These are phyloP conservation scores for Tympanopsis confertula DNA, from an alignment of 2,329 filamentous ascomycete species.

Conservation along the genomic window DNA sequence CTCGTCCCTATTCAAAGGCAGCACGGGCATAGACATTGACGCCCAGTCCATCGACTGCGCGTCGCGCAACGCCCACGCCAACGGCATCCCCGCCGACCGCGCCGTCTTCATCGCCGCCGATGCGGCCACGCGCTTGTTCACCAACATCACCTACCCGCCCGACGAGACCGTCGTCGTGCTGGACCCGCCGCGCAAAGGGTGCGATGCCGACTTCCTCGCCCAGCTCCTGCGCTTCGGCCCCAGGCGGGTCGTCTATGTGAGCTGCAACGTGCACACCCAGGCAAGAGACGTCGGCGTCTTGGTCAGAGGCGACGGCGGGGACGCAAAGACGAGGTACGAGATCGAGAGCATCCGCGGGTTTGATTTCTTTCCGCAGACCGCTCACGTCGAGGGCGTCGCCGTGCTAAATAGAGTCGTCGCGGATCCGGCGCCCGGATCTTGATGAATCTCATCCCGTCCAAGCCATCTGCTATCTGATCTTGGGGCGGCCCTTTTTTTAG, in stretches of 20 bases:
- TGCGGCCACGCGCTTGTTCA: constrained; percentile 70
- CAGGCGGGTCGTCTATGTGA: constrained; percentile 78
- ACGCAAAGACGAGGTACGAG: constrained; percentile 48
- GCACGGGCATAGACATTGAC: constrained; percentile 84
- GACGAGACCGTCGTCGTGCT: constrained; percentile 87
- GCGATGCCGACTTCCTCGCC: constrained; percentile 69
- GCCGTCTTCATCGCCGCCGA: constrained; percentile 84
- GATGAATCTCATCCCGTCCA: not conserved
- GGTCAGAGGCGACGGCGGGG: constrained; percentile 52
- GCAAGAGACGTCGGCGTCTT: constrained; percentile 83
- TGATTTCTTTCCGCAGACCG: constrained; percentile 90
- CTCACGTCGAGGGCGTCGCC: constrained; percentile 58
- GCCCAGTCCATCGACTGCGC: constrained; percentile 68
- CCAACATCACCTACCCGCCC: constrained; percentile 54
- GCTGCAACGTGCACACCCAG: constrained; percentile 96
- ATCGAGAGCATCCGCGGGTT: constrained; percentile 88
- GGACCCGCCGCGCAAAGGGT: constrained; percentile 92
- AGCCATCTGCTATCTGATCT: too few species aligned
- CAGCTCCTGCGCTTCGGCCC: constrained; percentile 74
- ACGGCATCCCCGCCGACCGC: constrained; percentile 54
- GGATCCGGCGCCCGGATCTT: not conserved
- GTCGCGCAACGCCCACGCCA: constrained; percentile 65
- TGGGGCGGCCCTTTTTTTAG: too few species aligned
- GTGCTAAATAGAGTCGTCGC: constrained; percentile 46
- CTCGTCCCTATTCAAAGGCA: constrained; percentile 70